Base-by-base conservation (phyloP, 768 basidiomycete genomes). In the Kwoniella dendrophila region DNA sequence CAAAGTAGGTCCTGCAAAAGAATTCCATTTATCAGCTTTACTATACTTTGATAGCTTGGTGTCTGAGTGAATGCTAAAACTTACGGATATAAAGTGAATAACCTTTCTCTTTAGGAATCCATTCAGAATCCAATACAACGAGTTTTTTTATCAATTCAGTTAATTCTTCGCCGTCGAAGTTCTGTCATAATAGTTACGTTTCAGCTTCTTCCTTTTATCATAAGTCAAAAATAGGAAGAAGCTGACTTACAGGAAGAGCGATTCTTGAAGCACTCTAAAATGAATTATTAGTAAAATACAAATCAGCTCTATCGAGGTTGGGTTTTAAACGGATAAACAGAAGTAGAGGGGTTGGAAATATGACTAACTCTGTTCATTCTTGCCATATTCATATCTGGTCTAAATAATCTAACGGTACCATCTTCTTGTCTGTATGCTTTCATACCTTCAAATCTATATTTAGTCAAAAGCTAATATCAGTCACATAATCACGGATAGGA, bases 311-410 rank as follows among this genome's bases (percentile, higher is more conserved):
- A 41, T 6, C 22, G 11, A 22, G 36, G 20, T 33, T 55, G n/a
- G n/a, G n/a, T n/a, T n/a, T n/a, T n/a, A 45, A 45, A 24, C 44
- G n/a, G 6, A 6, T 24, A 45, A 20, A 6, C 7, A 8, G 18
- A 45, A 45, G n/a, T 40, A 18, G 18, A 20, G 8, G 44, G n/a
- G n/a, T n/a, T n/a, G n/a, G n/a, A n/a, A n/a, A n/a, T n/a, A n/a
- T 4, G 6, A 64, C 70, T 55, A 30, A 77, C 76, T 47, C 68
- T 84, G 81, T 91, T 92, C 92, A 98, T 93, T 27, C 94, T 87
- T 73, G 87, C 87, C 92, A 97, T 95, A 81, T 97, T 96, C 90
- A 91, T 90, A 80, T 96, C 91, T 2, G 94, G 95, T 45, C 94
- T 83, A 84, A 97, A 97, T 67, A 97, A 80, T 18, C 88, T 85